These are phyloP conservation scores for Penicillium pancosmium DNA, from an alignment of 495 filamentous ascomycete species.

Conservation along the genomic window DNA sequence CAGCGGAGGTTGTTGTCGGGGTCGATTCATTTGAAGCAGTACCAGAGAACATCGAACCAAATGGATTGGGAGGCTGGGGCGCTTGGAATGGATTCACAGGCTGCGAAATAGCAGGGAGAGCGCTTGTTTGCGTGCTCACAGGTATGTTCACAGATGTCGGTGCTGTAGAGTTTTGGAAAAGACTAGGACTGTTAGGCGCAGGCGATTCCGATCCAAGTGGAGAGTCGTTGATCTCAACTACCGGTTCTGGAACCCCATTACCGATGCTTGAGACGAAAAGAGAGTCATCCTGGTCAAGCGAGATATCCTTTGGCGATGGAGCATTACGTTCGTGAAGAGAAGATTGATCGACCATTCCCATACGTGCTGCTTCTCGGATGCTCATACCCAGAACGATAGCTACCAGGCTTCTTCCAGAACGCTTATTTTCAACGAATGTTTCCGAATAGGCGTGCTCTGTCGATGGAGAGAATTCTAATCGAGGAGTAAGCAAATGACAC, in stretches of 20 bases:
- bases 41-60: slow-evolving; percentile 21
- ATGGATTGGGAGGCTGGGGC: slow-evolving; percentile 9
- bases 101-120: slow-evolving; percentile 4
- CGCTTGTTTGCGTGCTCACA: background rate
- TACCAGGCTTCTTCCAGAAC: slow-evolving; percentile 48
- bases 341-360: slow-evolving; percentile 49
- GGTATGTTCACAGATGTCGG: slow-evolving; percentile 4
- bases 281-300: slow-evolving; percentile 37
- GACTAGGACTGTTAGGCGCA: background rate
- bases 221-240: slow-evolving; percentile 10
- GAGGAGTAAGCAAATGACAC: background rate
- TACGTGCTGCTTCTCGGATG: slow-evolving; percentile 47
- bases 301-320: slow-evolving; percentile 11
- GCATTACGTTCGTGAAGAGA: slow-evolving; percentile 25
- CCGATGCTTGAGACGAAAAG: slow-evolving; percentile 50
- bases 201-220: slow-evolving; percentile 10
- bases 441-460: slow-evolving; percentile 55
- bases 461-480: slow-evolving; percentile 43
- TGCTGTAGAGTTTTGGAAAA: slow-evolving; percentile 19
- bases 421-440: slow-evolving; percentile 53
- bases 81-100: slow-evolving; percentile 3
- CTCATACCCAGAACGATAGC: slow-evolving; percentile 56
- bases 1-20: background rate
- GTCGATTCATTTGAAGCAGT: slow-evolving; percentile 1
- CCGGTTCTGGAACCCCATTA: slow-evolving; percentile 27